phyloP scores from a whole-genome alignment of 371 early-diverging fungal genomes.

The Basidiobolus meristosporus region DNA sequence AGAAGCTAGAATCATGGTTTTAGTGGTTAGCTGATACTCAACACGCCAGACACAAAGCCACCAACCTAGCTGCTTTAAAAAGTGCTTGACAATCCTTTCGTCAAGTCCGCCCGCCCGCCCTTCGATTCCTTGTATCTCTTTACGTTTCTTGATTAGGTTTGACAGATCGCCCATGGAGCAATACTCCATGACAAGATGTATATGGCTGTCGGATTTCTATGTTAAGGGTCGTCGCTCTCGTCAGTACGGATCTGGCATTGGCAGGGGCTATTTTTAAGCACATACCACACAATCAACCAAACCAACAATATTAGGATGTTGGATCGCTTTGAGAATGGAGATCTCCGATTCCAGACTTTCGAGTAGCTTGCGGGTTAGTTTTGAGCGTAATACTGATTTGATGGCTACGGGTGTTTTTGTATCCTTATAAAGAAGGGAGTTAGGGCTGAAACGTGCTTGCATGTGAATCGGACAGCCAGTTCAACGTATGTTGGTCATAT shows the following conservation, averaged over 20 bases:
- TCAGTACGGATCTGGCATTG: background rate
- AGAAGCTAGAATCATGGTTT: conserved; percentile 10
- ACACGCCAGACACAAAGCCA: background rate
- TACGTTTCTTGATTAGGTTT: conserved; percentile 54
- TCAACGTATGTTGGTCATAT: background rate
- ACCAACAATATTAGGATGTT: conserved; percentile 72
- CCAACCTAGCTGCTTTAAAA: conserved; percentile 66
- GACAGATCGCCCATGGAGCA: conserved; percentile 85
- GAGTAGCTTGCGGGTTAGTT: conserved; percentile 69
- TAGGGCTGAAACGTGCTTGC: background rate
- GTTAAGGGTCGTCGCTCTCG: background rate
- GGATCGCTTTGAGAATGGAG: conserved; percentile 60
- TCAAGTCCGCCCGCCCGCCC: conserved; percentile 46
- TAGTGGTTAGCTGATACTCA: no score
- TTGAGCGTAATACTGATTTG: conserved; percentile 67
- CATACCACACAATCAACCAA: conserved; percentile 58
- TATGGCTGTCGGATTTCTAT: conserved; percentile 72
- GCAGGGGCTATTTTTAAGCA: background rate
- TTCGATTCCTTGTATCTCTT: conserved; percentile 18
- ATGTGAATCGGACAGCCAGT: background rate
- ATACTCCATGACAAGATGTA: conserved; percentile 87
- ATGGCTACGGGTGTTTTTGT: conserved; percentile 58
- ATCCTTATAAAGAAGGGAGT: conserved; percentile 13
- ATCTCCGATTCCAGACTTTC: conserved; percentile 89
- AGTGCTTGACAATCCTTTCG: conserved; percentile 58